Evolutionary conservation across 176 grass and related monocot genomes (phyloP), one percentile per base, ranked within the genome.

Genomic region (Thinopyrum elongatum): DNA sequence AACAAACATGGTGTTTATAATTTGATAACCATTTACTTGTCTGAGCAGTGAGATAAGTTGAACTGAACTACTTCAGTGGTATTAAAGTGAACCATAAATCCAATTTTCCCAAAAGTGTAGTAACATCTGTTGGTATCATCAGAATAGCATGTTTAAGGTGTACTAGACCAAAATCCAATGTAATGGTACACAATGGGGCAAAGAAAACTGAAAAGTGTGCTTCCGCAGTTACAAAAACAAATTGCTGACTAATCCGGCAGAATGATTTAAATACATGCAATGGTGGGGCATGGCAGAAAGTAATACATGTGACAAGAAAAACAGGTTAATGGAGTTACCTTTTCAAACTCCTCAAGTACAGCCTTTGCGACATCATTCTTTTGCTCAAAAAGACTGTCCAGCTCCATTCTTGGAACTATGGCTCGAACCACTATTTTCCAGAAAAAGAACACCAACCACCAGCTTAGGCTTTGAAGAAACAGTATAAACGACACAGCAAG

Each of bases 341-440:
- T 98, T 89, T 95, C 96, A 82, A 98, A 90, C 31, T 98, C 96
- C 51, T 95, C 84, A 22, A 98, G 90, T 71, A 98, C 96, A 92
- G 93, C 39, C 90, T 98, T 95, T 3, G 91, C 96, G 38, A 95
- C 93, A 85, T 98, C 96, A 85, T 91, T 92, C 84, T 98, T 98
- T 81, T 98, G 96, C 81, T 98, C 93, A 42, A 95, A 98, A 42
- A 98, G 90, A 64, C 88, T 90, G 36, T 98, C 95, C 62, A 98
- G 90, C 85, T 85, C 86, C 76, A 98, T 95, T 87, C 88, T 90
- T n/a, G 93, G 95, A 83, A 98, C 93, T 61, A 88, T 87, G 58
- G 95, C 95, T 14, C 93, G 93, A 25, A 92, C 95, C 75, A 98
- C 95, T 98, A 80, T 87, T 88, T 88, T 61, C 21, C 30, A 19